These are phyloP conservation scores for Takakia lepidozioides DNA, from an alignment of 225 moss, liverwort and hornwort species.

Conservation along the genomic window DNA sequence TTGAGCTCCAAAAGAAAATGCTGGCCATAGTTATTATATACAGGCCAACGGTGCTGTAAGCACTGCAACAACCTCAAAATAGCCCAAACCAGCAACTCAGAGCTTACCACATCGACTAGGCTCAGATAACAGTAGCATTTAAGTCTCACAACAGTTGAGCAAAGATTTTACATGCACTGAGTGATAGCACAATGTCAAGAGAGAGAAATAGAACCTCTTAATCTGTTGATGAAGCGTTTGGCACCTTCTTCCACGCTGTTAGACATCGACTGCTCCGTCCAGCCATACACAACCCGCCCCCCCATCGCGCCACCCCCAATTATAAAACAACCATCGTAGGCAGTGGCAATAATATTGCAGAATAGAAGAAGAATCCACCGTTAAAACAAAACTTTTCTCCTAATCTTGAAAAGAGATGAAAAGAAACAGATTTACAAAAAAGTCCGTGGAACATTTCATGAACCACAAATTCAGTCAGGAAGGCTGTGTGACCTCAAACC, in stretches of 20 bases:
- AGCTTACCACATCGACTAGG: neutral
- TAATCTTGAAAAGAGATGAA: neutral
- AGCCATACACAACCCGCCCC: no score
- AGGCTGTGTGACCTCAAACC: no score
- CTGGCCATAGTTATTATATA: no score
- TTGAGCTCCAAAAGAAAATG: no score
- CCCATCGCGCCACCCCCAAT: no score
- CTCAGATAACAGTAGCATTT: neutral
- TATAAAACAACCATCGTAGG: conserved; percentile 3
- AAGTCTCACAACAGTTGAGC: neutral
- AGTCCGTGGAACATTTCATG: neutral
- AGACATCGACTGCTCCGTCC: conserved; percentile 40
- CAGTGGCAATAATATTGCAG: neutral
- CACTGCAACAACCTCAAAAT: neutral
- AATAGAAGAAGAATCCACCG: neutral
- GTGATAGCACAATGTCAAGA: neutral
- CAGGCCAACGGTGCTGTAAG: neutral
- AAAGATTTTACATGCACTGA: neutral
- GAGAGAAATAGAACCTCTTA: conserved; percentile 35
- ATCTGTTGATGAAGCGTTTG: conserved; percentile 39
- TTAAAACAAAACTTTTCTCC: neutral
- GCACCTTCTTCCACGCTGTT: conserved; percentile 38
- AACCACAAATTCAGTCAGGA: no score
- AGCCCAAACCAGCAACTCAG: neutral
- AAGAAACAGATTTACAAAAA: neutral